Conservation (phyloP, 108 stramenopile species). For the Aurantiochytrium sp. region DNA sequence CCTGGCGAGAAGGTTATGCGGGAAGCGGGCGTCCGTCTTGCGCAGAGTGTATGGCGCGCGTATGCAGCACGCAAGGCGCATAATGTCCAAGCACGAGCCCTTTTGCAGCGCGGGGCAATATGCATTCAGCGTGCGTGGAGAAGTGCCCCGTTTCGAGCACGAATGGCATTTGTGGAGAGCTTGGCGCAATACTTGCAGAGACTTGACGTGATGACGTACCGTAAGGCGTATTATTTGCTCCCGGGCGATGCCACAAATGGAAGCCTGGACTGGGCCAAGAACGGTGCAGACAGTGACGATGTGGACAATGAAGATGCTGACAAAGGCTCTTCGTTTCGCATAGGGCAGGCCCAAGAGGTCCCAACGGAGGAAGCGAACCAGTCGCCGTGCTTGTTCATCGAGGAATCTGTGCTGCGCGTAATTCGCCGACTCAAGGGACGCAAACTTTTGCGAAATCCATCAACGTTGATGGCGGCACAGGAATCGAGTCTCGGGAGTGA, state of each 20-base stretch:
- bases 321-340: background rate
- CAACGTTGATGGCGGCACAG: background rate
- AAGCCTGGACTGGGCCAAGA: background rate
- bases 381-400: background rate
- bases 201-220: background rate
- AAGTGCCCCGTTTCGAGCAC: background rate
- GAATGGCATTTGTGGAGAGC: background rate
- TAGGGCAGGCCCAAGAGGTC: background rate
- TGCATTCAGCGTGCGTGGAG: background rate
- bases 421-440: background rate
- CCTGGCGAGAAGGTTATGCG: background rate
- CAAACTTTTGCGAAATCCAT: background rate
- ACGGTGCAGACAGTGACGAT: background rate
- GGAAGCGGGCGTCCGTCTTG: background rate
- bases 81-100: background rate
- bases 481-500: background rate
- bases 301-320: background rate
- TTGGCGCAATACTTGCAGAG: background rate
- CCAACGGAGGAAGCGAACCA: background rate
- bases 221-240: background rate
- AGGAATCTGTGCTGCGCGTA: background rate
- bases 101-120: background rate
- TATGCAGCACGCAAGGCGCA: background rate
- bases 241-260: background rate
- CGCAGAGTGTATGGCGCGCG: background rate